Base-by-base conservation (phyloP, 331 rosid species). In the Pyrus hybrid region DNA sequence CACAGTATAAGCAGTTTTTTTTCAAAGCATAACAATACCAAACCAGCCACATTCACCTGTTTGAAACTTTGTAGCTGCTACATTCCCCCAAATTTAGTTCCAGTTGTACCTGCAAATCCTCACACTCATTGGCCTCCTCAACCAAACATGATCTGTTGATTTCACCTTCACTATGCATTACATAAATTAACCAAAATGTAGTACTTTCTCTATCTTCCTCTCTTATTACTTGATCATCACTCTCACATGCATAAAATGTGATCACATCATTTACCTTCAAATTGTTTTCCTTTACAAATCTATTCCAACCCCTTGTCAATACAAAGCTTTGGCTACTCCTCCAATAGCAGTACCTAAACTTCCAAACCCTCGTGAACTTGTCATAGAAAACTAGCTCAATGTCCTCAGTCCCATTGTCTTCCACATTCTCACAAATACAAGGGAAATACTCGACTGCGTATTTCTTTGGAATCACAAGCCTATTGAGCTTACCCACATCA, bases 281-380 rank as follows among this genome's bases (percentile, higher is more conserved):
- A 16, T 64, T 65, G 17, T 81, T 81, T 62, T 85, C 88, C 83
- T 83, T 83, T 80, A 87, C 91, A 73, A 87, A 85, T 62, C 83
- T 72, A 69, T 82, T 83, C 89, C 93, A 89, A 14, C 91, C 91
- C 75, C 89, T 83, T 11, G 89, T 87, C 74, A 87, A 85, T 22
- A 83, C 88, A 62, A 77, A 89, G 33, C 89, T 87, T 37, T 87
- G 91, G 77, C 89, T 86, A 63, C 89, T 85, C 43, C 60, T 81
- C 89, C 89, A 87, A 32, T 83, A 89, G 53, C 91, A 83, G 41
- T 80, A 87, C 66, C 89, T 70, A 49, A 89, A 89, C 63, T 69
- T 83, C 93, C 87, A 89, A 1, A 57, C 62, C 75, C 76, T 81
- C 88, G 80, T 81, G 54, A 66, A n/a, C 30, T 68, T 82, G 63